These are phyloP conservation scores for Chalciporus pseudorubinellus DNA, from an alignment of 768 basidiomycete species.

Conservation along the genomic window DNA sequence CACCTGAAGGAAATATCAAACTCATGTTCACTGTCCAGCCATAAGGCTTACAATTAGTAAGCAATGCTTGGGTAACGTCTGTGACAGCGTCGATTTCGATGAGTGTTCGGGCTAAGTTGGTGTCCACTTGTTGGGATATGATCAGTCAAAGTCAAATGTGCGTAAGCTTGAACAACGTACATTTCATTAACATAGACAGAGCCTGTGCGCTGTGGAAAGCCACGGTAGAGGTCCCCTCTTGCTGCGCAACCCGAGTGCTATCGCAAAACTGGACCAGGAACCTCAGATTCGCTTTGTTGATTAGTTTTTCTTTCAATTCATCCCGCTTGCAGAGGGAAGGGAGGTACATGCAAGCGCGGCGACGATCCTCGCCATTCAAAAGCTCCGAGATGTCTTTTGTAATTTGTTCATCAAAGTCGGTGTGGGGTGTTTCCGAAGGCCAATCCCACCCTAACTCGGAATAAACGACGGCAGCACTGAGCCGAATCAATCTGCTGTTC, in stretches of 20 bases:
- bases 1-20: slow-evolving; percentile 8
- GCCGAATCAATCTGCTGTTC: slow-evolving; percentile 14
- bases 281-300: slow-evolving; percentile 18
- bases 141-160: not conserved
- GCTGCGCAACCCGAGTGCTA: not conserved
- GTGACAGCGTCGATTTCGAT: slow-evolving; percentile 16
- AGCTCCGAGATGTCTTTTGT: slow-evolving; percentile 13
- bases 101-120: slow-evolving; percentile 8
- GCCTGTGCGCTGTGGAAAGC: slow-evolving; percentile 28
- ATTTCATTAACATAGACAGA: slow-evolving; percentile 23
- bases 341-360: slow-evolving; percentile 27
- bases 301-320: slow-evolving; percentile 11
- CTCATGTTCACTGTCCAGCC: not conserved
- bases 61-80: slow-evolving; percentile 17
- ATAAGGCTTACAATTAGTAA: slow-evolving; percentile 14
- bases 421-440: slow-evolving; percentile 6
- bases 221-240: slow-evolving; percentile 18
- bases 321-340: slow-evolving; percentile 27
- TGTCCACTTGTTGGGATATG: slow-evolving; percentile 12
- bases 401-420: slow-evolving; percentile 4
- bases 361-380: slow-evolving; percentile 9
- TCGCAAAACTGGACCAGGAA: slow-evolving; percentile 21
- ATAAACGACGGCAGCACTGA: slow-evolving; percentile 25
- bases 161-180: slow-evolving; percentile 7
- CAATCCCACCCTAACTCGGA: slow-evolving; percentile 26